These are phyloP conservation scores for Bretschneidera sinensis DNA, from an alignment of 345 rosid genomes.

Conservation along the genomic window DNA sequence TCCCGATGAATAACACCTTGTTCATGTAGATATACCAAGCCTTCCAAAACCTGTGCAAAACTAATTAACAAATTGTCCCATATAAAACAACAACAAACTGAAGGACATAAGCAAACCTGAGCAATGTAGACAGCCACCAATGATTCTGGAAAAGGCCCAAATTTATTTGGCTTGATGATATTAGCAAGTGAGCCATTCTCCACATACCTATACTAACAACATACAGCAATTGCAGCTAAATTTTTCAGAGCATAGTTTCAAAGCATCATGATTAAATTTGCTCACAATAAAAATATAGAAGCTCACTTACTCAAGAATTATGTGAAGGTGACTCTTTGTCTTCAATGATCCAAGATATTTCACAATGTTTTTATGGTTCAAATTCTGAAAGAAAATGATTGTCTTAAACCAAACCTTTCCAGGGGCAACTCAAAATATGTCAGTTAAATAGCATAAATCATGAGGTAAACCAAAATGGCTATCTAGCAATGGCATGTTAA, in stretches of 20 bases:
- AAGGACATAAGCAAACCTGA: conserved; percentile 60
- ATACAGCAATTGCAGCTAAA: conserved; percentile 12
- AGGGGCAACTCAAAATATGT: neutral
- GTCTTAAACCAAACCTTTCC: neutral
- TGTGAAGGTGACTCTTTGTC: conserved; percentile 94
- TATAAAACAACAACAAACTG: conserved; percentile 16
- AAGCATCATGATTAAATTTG: neutral
- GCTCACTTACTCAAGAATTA: conserved; percentile 84
- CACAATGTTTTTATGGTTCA: conserved; percentile 98
- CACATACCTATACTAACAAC: conserved; percentile 62
- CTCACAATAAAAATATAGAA: conserved; percentile 10
- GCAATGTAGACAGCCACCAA: conserved; percentile 96
- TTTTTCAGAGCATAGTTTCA: conserved; percentile 11
- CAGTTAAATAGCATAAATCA: neutral
- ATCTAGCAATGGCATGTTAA: neutral
- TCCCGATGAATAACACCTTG: conserved; percentile 99
- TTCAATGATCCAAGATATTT: conserved; percentile 95
- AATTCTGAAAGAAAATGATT: conserved; percentile 48
- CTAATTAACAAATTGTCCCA: conserved; percentile 18
- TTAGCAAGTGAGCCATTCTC: conserved; percentile 99
- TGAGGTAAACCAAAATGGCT: neutral
- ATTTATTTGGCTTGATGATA: conserved; percentile 95
- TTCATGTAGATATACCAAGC: conserved; percentile 92
- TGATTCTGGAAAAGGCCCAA: conserved; percentile 98
- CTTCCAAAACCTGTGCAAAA: conserved; percentile 80